phyloP scores from a whole-genome alignment of 306 rosid genomes.

The Sesbania bispinosa region DNA sequence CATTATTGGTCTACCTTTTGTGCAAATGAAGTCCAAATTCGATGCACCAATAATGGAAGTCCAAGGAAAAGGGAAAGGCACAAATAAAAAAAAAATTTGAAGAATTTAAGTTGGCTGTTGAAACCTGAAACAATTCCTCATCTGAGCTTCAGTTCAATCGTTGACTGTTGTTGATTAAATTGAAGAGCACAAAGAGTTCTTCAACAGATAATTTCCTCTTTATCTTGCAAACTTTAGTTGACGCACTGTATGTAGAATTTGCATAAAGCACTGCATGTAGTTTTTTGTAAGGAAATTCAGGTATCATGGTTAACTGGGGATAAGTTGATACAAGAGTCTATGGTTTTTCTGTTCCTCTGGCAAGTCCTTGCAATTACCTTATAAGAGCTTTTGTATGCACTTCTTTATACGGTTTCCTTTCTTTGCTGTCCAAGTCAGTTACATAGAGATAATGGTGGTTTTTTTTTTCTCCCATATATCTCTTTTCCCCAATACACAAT shows the following conservation, averaged over 20 bases:
- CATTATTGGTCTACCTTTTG: not conserved
- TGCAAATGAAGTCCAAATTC: not conserved
- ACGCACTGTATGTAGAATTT: not conserved
- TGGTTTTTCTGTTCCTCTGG: not conserved
- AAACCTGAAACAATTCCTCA: too few species aligned
- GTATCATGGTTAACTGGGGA: not conserved
- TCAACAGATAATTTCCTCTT: too few species aligned
- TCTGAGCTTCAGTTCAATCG: too few species aligned
- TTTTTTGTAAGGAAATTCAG: not conserved
- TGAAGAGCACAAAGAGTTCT: too few species aligned
- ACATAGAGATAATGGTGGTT: not conserved
- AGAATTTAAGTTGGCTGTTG: not conserved
- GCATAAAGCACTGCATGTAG: conserved; percentile 11
- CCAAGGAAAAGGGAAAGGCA: not conserved
- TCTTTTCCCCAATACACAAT: not conserved
- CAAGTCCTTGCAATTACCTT: not conserved
- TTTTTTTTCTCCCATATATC: not conserved
- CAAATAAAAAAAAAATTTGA: not conserved
- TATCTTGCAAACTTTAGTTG: too few species aligned
- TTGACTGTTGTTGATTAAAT: too few species aligned
- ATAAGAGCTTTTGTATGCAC: not conserved
- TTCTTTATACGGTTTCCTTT: not conserved
- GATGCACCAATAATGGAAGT: not conserved
- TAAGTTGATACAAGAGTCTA: not conserved
- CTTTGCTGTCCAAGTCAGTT: not conserved